A percentile compares a stretch with the other conserved stretches of the same genome.
phyloP scores from a whole-genome alignment of 2,329 filamentous ascomycete genomes.

The Alternaria longipes region DNA sequence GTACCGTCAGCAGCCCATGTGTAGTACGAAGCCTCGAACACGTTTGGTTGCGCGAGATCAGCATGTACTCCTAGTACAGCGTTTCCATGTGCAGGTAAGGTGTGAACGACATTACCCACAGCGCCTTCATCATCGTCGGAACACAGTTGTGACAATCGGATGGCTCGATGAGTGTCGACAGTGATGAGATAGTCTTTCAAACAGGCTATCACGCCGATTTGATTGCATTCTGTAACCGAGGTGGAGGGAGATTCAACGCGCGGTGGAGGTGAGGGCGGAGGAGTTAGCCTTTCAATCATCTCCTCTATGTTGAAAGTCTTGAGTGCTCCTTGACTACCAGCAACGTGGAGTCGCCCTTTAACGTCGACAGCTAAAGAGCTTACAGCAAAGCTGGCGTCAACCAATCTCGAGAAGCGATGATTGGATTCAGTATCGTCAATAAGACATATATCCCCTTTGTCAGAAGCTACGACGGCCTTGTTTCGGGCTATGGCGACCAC shows the following conservation, averaged over 20 bases:
- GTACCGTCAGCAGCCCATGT: constrained; percentile 88
- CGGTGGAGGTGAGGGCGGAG: constrained; percentile 48
- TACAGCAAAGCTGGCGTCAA: constrained; percentile 72
- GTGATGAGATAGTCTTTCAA: constrained; percentile 55
- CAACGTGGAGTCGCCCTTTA: constrained; percentile 70
- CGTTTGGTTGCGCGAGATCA: constrained; percentile 67
- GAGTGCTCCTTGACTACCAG: constrained; percentile 70
- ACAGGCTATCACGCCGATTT: constrained; percentile 51
- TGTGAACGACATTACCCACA: constrained; percentile 48
- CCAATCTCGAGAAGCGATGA: constrained; percentile 73
- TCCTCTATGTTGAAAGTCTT: constrained; percentile 55
- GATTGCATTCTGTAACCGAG: constrained; percentile 37
- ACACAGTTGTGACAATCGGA: constrained; percentile 68
- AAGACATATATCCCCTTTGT: constrained; percentile 88
- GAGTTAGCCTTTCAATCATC: constrained; percentile 42
- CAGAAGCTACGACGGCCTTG: constrained; percentile 84
- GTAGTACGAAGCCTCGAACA: constrained; percentile 75
- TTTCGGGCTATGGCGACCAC: constrained; percentile 75
- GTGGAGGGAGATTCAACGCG: constrained; percentile 45
- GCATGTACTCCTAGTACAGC: constrained; percentile 74
- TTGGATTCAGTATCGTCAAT: constrained; percentile 79
- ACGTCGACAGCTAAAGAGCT: constrained; percentile 70
- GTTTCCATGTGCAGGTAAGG: constrained; percentile 66
- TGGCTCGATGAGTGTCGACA: constrained; percentile 77
- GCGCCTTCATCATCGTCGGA: constrained; percentile 38